Percentiles rank a stretch among this genome's conserved stretches.
Evolutionary conservation across 139 green algal genomes (phyloP).

Genomic region (Nannochloris sp.): DNA sequence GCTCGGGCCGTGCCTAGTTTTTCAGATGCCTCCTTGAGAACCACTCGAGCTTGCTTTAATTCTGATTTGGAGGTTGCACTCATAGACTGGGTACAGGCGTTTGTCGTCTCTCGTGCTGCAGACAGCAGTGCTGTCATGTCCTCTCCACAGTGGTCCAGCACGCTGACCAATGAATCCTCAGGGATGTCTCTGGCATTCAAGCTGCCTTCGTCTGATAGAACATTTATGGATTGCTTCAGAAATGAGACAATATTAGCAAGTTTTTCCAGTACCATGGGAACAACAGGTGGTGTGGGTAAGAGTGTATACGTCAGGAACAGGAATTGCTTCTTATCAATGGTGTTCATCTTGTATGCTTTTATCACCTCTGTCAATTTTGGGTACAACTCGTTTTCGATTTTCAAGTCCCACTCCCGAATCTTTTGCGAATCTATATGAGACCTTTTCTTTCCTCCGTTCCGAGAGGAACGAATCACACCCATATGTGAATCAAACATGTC

Average conservation of each 20-base stretch:
- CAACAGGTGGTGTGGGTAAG: conserved; percentile 10
- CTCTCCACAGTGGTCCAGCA: background rate
- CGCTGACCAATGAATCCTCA: background rate
- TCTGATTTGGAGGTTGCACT: background rate
- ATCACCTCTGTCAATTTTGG: background rate
- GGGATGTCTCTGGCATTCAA: background rate
- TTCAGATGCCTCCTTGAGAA: background rate
- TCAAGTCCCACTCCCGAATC: background rate
- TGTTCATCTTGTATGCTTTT: conserved; percentile 8
- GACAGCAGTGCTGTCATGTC: background rate
- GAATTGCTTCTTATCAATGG: conserved; percentile 12
- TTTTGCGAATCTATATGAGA: too few species aligned
- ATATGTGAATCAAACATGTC: background rate
- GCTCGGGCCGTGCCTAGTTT: background rate
- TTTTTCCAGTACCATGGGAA: conserved; percentile 1
- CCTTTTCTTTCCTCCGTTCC: too few species aligned
- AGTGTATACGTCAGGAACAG: conserved; percentile 14
- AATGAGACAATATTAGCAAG: background rate
- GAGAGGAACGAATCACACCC: background rate
- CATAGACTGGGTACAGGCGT: background rate
- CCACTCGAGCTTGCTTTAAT: background rate
- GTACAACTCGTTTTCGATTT: background rate
- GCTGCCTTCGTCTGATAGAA: background rate
- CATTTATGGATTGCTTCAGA: background rate
- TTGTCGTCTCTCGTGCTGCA: background rate